Conservation (phyloP, 192 early-diverging fungal genomes). For the Coemansia reversa region DNA sequence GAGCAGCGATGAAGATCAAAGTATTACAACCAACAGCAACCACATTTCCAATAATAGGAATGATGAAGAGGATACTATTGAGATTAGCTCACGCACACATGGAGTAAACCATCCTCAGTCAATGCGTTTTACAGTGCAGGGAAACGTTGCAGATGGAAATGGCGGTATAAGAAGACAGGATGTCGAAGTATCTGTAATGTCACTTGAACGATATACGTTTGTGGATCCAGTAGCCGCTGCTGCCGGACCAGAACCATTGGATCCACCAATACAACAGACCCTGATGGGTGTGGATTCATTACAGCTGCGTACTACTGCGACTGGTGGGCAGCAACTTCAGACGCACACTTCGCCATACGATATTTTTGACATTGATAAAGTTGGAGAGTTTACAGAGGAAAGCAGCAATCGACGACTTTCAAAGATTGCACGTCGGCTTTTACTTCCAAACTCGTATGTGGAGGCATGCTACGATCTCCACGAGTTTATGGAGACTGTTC, state of each 20-base stretch:
- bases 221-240: slow-evolving; percentile 31
- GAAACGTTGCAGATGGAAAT: not conserved
- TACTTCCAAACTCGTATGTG: slow-evolving; percentile 46
- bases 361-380: slow-evolving; percentile 27
- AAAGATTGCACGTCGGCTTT: slow-evolving; percentile 31
- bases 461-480: slow-evolving; percentile 49
- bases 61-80: slow-evolving; percentile 10
- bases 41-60: not conserved
- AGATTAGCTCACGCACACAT: slow-evolving; percentile 15
- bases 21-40: not conserved
- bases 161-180: not conserved
- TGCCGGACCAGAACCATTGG: slow-evolving; percentile 32
- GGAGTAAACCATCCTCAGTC: slow-evolving; percentile 6
- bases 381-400: slow-evolving; percentile 52
- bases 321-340: not conserved
- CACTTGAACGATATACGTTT: slow-evolving; percentile 51
- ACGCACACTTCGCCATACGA: not conserved
- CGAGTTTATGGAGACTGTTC: slow-evolving; percentile 26
- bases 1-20: not conserved
- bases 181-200: slow-evolving; percentile 36
- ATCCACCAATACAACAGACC: slow-evolving; percentile 27
- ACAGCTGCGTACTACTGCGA: not conserved
- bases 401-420: slow-evolving; percentile 38
- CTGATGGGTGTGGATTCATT: not conserved
- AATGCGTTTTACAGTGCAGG: slow-evolving; percentile 6